A percentile compares a stretch with the other conserved stretches of the same genome.
Conservation (phyloP, 2,329 filamentous ascomycete genomes). For the Ascochyta koolunga region DNA sequence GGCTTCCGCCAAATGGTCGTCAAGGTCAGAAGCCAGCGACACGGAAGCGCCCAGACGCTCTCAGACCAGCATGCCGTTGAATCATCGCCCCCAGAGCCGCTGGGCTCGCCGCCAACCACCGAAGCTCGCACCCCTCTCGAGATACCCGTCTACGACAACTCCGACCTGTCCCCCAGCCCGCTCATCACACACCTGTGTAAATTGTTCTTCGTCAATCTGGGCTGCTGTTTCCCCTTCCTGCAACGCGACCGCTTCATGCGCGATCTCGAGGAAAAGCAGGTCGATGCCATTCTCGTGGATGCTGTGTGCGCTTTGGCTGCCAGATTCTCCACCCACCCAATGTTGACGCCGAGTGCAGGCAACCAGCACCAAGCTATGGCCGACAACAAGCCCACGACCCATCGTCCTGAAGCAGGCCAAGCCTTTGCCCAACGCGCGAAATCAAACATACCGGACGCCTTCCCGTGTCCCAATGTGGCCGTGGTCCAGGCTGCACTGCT, state of each 20-base stretch:
- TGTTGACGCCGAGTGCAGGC: slow-evolving; percentile 56
- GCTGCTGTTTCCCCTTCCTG: slow-evolving; percentile 85
- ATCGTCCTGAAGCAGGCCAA: slow-evolving; percentile 71
- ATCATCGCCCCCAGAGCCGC: slow-evolving; percentile 43
- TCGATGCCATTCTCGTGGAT: slow-evolving; percentile 85
- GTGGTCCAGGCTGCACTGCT: slow-evolving; percentile 84
- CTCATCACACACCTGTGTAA: slow-evolving; percentile 78
- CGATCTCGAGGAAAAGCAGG: slow-evolving; percentile 78
- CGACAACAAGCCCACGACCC: slow-evolving; percentile 28
- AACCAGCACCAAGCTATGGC: slow-evolving; percentile 52
- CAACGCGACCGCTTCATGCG: slow-evolving; percentile 73
- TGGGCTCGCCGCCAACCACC: slow-evolving; percentile 33
- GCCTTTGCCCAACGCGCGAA: slow-evolving; percentile 83
- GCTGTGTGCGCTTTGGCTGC: slow-evolving; percentile 83
- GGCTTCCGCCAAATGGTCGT: slow-evolving; percentile 94
- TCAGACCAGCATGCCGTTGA: slow-evolving; percentile 51
- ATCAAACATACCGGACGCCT: slow-evolving; percentile 80
- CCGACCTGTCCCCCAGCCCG: slow-evolving; percentile 72
- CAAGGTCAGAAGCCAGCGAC: slow-evolving; percentile 70
- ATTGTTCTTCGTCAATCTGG: slow-evolving; percentile 80
- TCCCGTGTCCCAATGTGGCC: slow-evolving; percentile 80
- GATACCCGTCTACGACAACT: slow-evolving; percentile 77
- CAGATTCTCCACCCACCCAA: slow-evolving; percentile 71
- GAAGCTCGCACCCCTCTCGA: slow-evolving; percentile 53
- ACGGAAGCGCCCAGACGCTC: slow-evolving; percentile 64